Percentiles rank a stretch among this genome's conserved stretches.
Evolutionary conservation across 331 rosid species (phyloP).

Genomic region (Acacia pycnantha): DNA sequence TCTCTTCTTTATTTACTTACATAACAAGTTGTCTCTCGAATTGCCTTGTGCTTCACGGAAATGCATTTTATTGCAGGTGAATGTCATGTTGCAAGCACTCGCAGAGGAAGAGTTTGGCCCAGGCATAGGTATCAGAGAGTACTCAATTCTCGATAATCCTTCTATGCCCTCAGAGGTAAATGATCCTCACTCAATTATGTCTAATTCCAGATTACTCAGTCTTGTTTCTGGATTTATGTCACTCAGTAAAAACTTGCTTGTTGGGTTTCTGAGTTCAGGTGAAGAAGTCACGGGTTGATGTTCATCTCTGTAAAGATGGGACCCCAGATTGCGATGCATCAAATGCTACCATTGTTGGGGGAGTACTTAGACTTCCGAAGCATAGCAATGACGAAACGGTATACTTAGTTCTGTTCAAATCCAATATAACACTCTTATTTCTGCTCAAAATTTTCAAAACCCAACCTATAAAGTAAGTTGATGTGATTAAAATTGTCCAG

Average conservation of each 20-base stretch:
- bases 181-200: constrained; percentile 25
- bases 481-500: neutral
- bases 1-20: constrained; percentile 2
- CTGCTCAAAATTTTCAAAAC: constrained; percentile 14
- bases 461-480: neutral
- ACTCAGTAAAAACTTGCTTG: constrained; percentile 18
- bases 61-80: constrained; percentile 51
- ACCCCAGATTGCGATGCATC: constrained; percentile 52
- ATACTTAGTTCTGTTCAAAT: constrained; percentile 25
- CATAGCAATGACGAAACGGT: constrained; percentile 90
- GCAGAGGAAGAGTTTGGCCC: constrained; percentile 88
- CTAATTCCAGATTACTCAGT: constrained; percentile 11
- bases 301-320: constrained; percentile 85
- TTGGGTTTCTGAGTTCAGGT: constrained; percentile 53
- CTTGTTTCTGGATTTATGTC: constrained; percentile 13
- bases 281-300: constrained; percentile 85
- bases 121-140: constrained; percentile 67
- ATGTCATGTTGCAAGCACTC: constrained; percentile 71
- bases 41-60: constrained; percentile 30
- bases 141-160: constrained; percentile 87
- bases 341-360: constrained; percentile 47
- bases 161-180: constrained; percentile 69
- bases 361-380: constrained; percentile 76
- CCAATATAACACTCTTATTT: constrained; percentile 8
- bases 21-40: neutral